phyloP scores from a whole-genome alignment of 1,139 yeast genomes.

The Debaryomyces nepalensis region DNA sequence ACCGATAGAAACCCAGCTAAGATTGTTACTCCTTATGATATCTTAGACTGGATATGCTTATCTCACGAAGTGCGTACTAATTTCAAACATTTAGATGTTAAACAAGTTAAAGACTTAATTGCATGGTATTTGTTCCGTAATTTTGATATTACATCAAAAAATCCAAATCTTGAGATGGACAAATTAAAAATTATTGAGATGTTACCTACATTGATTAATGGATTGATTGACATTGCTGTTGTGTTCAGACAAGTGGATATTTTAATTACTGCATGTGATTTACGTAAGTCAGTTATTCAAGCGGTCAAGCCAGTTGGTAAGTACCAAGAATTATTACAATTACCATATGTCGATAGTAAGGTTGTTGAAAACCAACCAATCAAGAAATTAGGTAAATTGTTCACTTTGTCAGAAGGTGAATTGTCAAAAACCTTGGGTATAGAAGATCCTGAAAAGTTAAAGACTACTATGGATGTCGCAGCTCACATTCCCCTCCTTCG shows the following conservation, averaged over 20 bases:
- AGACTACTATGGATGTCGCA: constrained; percentile 63
- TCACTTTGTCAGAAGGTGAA: constrained; percentile 59
- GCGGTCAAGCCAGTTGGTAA: constrained; percentile 67
- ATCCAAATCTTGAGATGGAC: constrained; percentile 37
- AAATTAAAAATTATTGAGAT: constrained; percentile 63
- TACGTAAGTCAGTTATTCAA: constrained; percentile 76
- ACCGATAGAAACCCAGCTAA: constrained; percentile 80
- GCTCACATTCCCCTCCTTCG: constrained; percentile 70
- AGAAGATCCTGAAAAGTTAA: constrained; percentile 46
- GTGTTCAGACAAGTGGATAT: constrained; percentile 77
- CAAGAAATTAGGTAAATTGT: constrained; percentile 68
- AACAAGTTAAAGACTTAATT: constrained; percentile 56
- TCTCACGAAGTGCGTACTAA: constrained; percentile 63
- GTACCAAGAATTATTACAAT: constrained; percentile 72
- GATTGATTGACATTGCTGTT: constrained; percentile 80
- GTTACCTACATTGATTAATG: constrained; percentile 69
- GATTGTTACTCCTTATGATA: constrained; percentile 60
- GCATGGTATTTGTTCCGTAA: constrained; percentile 62
- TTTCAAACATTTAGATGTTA: constrained; percentile 43
- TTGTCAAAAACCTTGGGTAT: constrained; percentile 63
- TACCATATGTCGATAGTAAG: constrained; percentile 68
- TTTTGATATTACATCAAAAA: constrained; percentile 25
- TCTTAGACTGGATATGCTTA: constrained; percentile 65
- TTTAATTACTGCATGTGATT: constrained; percentile 61
- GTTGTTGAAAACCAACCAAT: constrained; percentile 50